Conservation (phyloP, 768 basidiomycete genomes). For the Amanita polypyramis region DNA sequence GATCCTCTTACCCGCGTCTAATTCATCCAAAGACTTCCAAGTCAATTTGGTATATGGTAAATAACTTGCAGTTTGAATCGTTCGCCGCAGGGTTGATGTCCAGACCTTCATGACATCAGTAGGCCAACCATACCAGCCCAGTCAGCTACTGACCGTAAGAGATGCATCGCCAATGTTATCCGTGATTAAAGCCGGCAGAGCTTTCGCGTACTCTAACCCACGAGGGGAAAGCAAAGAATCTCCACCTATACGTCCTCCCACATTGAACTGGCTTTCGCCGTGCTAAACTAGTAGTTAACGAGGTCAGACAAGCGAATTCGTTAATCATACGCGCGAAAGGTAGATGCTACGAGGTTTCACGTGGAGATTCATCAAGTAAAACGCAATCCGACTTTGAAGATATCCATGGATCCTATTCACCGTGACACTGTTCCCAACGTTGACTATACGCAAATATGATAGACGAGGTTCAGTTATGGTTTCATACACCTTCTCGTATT, state of each 20-base stretch:
- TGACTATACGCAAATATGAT: conserved; percentile 84
- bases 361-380: conserved; percentile 98
- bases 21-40: conserved; percentile 97
- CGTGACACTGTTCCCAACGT: conserved; percentile 86
- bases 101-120: conserved; percentile 54
- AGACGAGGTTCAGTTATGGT: conserved; percentile 87
- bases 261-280: conserved; percentile 95
- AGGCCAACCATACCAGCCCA: background rate
- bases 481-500: conserved; percentile 94
- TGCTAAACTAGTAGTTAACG: conserved; percentile 43
- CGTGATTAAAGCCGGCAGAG: conserved; percentile 78
- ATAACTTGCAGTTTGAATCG: conserved; percentile 78
- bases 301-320: conserved; percentile 1
- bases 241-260: conserved; percentile 96
- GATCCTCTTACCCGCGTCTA: conserved; percentile 66
- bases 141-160: conserved; percentile 51
- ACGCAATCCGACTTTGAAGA: conserved; percentile 92
- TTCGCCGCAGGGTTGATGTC: conserved; percentile 95
- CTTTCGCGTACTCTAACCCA: conserved; percentile 77
- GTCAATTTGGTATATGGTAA: conserved; percentile 87
- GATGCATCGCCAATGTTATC: conserved; percentile 87
- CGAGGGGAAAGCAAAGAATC: conserved; percentile 80
- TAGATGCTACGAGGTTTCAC: conserved; percentile 95
- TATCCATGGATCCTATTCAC: conserved; percentile 88
- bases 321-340: conserved; percentile 65